phyloP scores from a whole-genome alignment of 108 stramenopile species.

The Cylindrotheca closterium region DNA sequence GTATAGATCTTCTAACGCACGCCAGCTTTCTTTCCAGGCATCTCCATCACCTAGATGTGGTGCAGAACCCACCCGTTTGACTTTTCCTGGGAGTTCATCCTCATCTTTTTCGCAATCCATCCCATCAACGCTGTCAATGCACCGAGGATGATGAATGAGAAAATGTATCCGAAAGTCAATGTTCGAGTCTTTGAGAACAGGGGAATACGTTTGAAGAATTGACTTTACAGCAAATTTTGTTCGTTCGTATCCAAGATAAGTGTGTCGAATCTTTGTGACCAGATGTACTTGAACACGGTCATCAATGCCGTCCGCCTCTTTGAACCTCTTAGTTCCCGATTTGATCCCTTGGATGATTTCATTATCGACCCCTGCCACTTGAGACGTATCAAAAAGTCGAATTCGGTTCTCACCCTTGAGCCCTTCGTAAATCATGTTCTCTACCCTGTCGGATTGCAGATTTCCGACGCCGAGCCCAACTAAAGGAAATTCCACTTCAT shows the following conservation, averaged over 20 bases:
- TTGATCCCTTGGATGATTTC: slow-evolving; percentile 48
- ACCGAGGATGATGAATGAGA: slow-evolving; percentile 76
- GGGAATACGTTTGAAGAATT: background rate
- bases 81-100: slow-evolving; percentile 37
- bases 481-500: slow-evolving; percentile 45
- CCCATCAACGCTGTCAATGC: slow-evolving; percentile 63
- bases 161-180: slow-evolving; percentile 32
- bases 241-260: slow-evolving; percentile 70
- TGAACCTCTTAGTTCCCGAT: slow-evolving; percentile 13
- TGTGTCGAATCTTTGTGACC: slow-evolving; percentile 77
- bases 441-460: slow-evolving; percentile 43
- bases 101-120: slow-evolving; percentile 81
- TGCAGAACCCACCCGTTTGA: slow-evolving; percentile 66
- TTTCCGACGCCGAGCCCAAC: slow-evolving; percentile 75
- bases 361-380: slow-evolving; percentile 48
- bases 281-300: slow-evolving; percentile 43
- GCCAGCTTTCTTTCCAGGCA: slow-evolving; percentile 72
- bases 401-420: slow-evolving; percentile 26
- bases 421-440: slow-evolving; percentile 14
- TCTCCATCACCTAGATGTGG: slow-evolving; percentile 61
- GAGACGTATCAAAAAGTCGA: slow-evolving; percentile 61
- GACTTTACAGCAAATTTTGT: slow-evolving; percentile 46
- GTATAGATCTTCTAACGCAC: slow-evolving; percentile 68
- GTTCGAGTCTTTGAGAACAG: background rate
- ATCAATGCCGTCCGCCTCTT: slow-evolving; percentile 5